Evolutionary conservation across 2,329 filamentous ascomycete species (phyloP).

Genomic region (Penicillium occitanis): DNA sequence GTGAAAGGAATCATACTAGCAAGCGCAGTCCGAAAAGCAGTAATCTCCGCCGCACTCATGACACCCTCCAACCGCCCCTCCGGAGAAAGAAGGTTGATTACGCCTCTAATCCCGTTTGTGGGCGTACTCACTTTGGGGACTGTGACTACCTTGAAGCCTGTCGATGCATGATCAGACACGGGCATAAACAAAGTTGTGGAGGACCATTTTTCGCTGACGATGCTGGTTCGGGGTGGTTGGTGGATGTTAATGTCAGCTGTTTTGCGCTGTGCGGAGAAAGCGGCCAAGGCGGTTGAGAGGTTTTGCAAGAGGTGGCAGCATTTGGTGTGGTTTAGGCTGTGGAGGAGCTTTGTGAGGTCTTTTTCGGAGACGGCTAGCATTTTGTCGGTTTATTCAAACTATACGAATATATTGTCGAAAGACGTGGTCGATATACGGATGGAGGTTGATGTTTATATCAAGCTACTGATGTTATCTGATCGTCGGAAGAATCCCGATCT

Average conservation of each 20-base stretch:
- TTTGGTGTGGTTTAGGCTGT: constrained; percentile 33
- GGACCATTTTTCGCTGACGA: constrained; percentile 38
- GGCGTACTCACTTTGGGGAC: constrained; percentile 45
- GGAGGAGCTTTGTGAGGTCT: constrained; percentile 36
- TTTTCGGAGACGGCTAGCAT: constrained; percentile 40
- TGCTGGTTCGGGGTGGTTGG: constrained; percentile 45
- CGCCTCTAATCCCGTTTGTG: constrained; percentile 55
- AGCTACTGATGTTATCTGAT: neutral
- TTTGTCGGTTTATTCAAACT: neutral
- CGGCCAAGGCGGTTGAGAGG: constrained; percentile 37
- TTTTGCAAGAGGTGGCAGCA: constrained; percentile 37
- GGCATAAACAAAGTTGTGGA: constrained; percentile 73
- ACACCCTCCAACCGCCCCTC: constrained; percentile 65
- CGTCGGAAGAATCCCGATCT: neutral
- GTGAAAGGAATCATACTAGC: constrained; percentile 66
- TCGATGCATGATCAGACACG: constrained; percentile 61
- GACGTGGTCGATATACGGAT: neutral
- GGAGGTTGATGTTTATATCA: neutral
- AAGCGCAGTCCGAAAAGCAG: constrained; percentile 77
- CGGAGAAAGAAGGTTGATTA: constrained; percentile 66
- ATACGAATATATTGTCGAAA: neutral
- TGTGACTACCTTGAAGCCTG: constrained; percentile 72
- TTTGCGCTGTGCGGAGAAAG: constrained; percentile 32
- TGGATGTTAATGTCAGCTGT: constrained; percentile 32
- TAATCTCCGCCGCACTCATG: constrained; percentile 71